A percentile compares a stretch with the other conserved stretches of the same genome.
Evolutionary conservation across 2,329 filamentous ascomycete genomes (phyloP).

Genomic region (Chalara sp.): DNA sequence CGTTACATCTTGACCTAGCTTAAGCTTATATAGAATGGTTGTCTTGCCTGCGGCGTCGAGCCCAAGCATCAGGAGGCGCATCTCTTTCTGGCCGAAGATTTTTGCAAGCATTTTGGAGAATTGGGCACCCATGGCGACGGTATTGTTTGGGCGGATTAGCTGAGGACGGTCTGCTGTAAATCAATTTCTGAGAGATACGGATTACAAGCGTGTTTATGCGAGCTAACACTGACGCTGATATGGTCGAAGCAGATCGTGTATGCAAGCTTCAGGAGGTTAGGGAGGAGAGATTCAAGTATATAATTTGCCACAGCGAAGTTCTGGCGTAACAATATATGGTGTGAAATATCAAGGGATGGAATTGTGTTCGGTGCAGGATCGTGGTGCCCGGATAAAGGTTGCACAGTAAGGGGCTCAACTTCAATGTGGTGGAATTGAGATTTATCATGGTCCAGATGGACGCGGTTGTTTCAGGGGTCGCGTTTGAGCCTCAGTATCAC

Average conservation of each 20-base stretch:
- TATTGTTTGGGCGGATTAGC: conserved; percentile 1
- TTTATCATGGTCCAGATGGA: background rate
- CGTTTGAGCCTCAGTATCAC: background rate
- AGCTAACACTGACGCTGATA: background rate
- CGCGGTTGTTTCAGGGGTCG: conserved; percentile 17
- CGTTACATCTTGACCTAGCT: conserved; percentile 95
- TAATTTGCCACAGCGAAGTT: too few relatives aligned
- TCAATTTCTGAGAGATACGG: too few relatives aligned
- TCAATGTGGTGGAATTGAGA: conserved; percentile 1
- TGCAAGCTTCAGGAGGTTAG: too few relatives aligned
- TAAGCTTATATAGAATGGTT: conserved; percentile 98
- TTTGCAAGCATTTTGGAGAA: conserved; percentile 96
- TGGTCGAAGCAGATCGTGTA: background rate
- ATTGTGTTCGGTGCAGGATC: too few relatives aligned
- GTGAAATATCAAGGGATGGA: too few relatives aligned
- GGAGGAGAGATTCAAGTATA: too few relatives aligned
- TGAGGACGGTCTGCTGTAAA: background rate
- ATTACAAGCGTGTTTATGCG: too few relatives aligned
- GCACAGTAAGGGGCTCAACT: background rate
- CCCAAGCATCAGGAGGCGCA: conserved; percentile 96
- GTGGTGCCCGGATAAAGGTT: too few relatives aligned
- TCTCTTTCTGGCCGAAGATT: conserved; percentile 98
- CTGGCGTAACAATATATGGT: too few relatives aligned
- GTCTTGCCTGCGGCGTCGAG: conserved; percentile 98
- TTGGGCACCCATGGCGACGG: conserved; percentile 75